These are phyloP conservation scores for Amorphotheca resinae DNA, from an alignment of 495 filamentous ascomycete species.

Conservation along the genomic window DNA sequence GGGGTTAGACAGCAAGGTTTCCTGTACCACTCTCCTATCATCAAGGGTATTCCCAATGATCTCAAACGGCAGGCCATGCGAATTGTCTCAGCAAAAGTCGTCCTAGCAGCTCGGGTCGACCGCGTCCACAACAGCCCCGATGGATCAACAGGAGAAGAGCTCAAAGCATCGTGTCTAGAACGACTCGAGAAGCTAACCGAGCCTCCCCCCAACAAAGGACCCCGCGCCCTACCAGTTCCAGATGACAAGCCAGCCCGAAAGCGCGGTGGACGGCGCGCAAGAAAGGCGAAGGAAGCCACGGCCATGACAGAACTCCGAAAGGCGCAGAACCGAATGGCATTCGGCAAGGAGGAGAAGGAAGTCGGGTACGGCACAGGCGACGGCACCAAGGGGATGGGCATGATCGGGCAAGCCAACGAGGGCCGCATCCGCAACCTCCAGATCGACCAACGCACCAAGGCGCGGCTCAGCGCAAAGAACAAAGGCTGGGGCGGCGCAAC, in stretches of 20 bases:
- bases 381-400: slow-evolving; percentile 77
- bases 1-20: slow-evolving; percentile 89
- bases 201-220: slow-evolving; percentile 82
- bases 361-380: slow-evolving; percentile 85
- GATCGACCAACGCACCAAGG: slow-evolving; percentile 85
- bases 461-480: slow-evolving; percentile 87
- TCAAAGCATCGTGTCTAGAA: slow-evolving; percentile 70
- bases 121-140: slow-evolving; percentile 72
- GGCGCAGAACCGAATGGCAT: slow-evolving; percentile 90
- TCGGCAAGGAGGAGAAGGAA: slow-evolving; percentile 91
- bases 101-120: slow-evolving; percentile 81
- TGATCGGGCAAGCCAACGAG: slow-evolving; percentile 82
- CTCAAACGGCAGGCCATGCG: slow-evolving; percentile 91
- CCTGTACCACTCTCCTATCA: slow-evolving; percentile 80
- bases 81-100: slow-evolving; percentile 85
- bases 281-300: slow-evolving; percentile 92
- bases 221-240: slow-evolving; percentile 79
- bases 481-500: slow-evolving; percentile 85
- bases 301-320: slow-evolving; percentile 97
- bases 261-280: slow-evolving; percentile 78
- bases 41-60: slow-evolving; percentile 70
- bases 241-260: slow-evolving; percentile 94
- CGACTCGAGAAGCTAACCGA: slow-evolving; percentile 91
- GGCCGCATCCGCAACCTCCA: slow-evolving; percentile 78
- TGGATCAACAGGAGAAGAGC: slow-evolving; percentile 72